phyloP scores from a whole-genome alignment of 345 rosid species.

The Trapa incisa region DNA sequence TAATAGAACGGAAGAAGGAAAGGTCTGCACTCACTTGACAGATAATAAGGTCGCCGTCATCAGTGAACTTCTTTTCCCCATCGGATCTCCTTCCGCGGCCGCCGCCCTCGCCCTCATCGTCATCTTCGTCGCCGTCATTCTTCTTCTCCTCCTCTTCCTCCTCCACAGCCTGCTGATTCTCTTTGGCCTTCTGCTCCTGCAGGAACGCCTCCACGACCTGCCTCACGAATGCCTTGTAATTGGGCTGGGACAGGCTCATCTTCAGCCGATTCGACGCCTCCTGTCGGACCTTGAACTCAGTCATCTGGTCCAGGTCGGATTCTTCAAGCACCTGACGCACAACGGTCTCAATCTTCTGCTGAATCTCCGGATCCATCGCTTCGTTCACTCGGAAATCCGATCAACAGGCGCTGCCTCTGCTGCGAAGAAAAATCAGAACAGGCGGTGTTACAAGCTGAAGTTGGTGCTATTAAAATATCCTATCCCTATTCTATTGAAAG shows the following conservation, averaged over 20 bases:
- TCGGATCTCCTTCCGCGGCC: slow-evolving; percentile 6
- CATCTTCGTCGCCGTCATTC: slow-evolving; percentile 4
- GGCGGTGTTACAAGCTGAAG: background rate
- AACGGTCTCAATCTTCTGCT: slow-evolving; percentile 33
- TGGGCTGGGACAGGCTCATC: slow-evolving; percentile 51
- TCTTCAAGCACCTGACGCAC: slow-evolving; percentile 55
- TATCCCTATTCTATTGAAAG: too few relatives aligned
- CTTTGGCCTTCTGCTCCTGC: slow-evolving; percentile 34
- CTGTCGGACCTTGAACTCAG: slow-evolving; percentile 68
- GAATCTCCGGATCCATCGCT: slow-evolving; percentile 41
- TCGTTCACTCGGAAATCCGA: background rate
- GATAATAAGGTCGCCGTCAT: slow-evolving; percentile 70
- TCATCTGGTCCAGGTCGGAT: slow-evolving; percentile 54
- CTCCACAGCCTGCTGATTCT: slow-evolving; percentile 8
- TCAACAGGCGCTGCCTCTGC: background rate
- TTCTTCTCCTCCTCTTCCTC: slow-evolving; percentile 12
- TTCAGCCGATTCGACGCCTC: slow-evolving; percentile 54
- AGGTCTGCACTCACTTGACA: slow-evolving; percentile 34
- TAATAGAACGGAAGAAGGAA: background rate
- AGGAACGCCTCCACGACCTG: slow-evolving; percentile 51
- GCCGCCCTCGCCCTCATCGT: slow-evolving; percentile 4
- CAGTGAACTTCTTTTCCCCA: slow-evolving; percentile 42
- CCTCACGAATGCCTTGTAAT: slow-evolving; percentile 51
- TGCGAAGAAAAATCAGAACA: too few relatives aligned
- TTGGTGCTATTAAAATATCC: too few relatives aligned